These are phyloP conservation scores for Sarocladiaceae sp. DNA, from an alignment of 2,329 filamentous ascomycete genomes.

Conservation along the genomic window DNA sequence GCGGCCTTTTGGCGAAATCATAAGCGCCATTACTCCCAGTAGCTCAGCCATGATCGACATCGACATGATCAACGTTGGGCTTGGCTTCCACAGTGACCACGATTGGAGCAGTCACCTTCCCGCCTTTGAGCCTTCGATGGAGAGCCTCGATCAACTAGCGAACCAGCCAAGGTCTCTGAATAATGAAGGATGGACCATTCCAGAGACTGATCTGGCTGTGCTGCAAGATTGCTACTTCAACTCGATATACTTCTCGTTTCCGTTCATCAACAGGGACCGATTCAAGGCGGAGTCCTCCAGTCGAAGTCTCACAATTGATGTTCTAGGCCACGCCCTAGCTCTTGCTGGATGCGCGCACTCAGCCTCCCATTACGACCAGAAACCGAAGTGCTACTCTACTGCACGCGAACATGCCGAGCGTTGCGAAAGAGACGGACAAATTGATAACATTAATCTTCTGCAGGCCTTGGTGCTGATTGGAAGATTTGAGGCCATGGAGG, in stretches of 20 bases:
- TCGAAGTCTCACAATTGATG: constrained; percentile 4
- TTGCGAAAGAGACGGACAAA: not conserved
- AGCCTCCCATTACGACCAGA: not conserved
- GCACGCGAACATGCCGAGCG: not conserved
- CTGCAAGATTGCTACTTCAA: constrained; percentile 10
- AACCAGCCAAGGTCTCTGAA: too few relatives aligned
- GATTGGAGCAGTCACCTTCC: not conserved
- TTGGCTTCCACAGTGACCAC: not conserved
- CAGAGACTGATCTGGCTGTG: not conserved
- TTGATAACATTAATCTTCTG: constrained; percentile 10
- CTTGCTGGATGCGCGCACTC: constrained; percentile 11
- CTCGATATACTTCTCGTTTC: constrained; percentile 9
- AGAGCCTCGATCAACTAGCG: too few relatives aligned
- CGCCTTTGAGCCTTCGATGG: not conserved
- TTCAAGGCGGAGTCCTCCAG: constrained; percentile 7
- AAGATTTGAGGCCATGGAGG: constrained; percentile 11
- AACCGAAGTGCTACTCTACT: not conserved
- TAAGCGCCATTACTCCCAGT: not conserved
- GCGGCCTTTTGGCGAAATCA: too few relatives aligned
- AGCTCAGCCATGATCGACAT: not conserved
- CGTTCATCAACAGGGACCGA: constrained; percentile 11
- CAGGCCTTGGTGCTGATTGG: constrained; percentile 12
- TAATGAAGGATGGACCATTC: not conserved
- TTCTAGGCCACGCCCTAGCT: constrained; percentile 10
- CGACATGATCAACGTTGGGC: not conserved